Base-by-base conservation (phyloP, 768 basidiomycete species). In the Termitomyces sp. region DNA sequence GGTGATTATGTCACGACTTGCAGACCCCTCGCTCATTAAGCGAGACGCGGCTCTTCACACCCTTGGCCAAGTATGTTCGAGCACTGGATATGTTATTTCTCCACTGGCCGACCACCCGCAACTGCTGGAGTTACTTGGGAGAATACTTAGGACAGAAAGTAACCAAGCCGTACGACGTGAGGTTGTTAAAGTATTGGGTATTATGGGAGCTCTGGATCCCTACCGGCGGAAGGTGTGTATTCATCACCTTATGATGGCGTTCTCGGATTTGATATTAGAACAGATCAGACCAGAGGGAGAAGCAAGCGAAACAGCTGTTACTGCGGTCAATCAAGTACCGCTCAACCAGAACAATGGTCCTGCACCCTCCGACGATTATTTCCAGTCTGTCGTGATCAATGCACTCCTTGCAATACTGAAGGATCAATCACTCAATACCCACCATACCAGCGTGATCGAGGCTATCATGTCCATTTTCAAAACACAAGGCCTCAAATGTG, bases 401-500 rank as follows among this genome's bases (percentile, higher is more conserved):
- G 83, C 94, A 0, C 80, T 99, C 10, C 80, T 98, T 34, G 81
- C 84, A 42, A 90, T 99, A 57, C 70, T 99, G 60, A 91, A 87
- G 67, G 97, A 99, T 68, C 87, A 91, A 54, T 86, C 94, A 1
- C 79, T 97, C 59, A 89, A 82, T 65, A 86, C 78, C 56, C 88
- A 92, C 64, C 94, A 98, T 65, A 90, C 97, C 65, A 90, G 87
- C 24, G 96, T 95, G 47, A 94, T 98, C 56, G 94, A 98, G 69
- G 94, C 94, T 1, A 90, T 99, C 64, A 98, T 98, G 93, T 89
- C 93, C 46, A 98, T 99, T 59, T 99, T 98, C 81, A 94, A 95
- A 72, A 97, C 94, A 0, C 95, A 98, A 67, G 94, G 96, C 14
- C 74, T 98, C 67, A 94, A 95, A 78, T 97, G 94, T 69, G 94